Base-by-base conservation (phyloP, 805 yeast genomes). In the Teunomyces stri region DNA sequence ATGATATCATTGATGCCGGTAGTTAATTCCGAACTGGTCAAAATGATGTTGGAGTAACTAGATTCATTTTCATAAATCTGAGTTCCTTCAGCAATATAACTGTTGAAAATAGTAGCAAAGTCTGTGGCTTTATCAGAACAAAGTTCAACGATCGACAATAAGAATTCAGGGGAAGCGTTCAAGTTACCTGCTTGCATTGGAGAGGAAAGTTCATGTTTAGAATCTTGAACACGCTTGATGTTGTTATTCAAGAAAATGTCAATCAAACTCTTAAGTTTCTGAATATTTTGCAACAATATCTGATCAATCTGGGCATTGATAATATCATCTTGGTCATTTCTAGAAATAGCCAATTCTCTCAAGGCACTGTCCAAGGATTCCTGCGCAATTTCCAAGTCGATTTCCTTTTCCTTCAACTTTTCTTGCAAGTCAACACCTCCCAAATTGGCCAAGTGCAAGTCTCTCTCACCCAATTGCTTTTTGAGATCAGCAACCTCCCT, bases 171-270 rank as follows among this genome's bases (percentile, higher is more conserved):
- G 0, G 92, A 79, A 2, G 94, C 76, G 61, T 82, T 83, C 54
- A 82, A 81, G 60, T 87, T 87, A 46, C 94, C 94, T 3, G 89
- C 88, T 64, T 86, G 89, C 80, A 85, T 80, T 27, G 94, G 88
- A 4, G 91, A 84, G 46, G 82, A 84, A 51, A 88, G 70, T 56
- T 84, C 89, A 58, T 79, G 84, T 35, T 79, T 69, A 0, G 86
- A 69, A 53, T 86, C 89, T 65, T 89, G 95, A 45, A 89, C 76
- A 44, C 89, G 74, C 51, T 82, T 81, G 22, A 86, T 79, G 39
- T 87, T 89, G 53, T 87, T 78, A 18, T 72, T 74, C 50, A 89
- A 70, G 42, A 89, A 79, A 7, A 91, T 82, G 62, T 89, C 96
- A 48, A 89, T 76, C 27, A 82, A 72, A 27, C 65, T 58, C 25